Conservation (phyloP, 1,284 basidiomycete species). For the Sphagnurus paluster region DNA sequence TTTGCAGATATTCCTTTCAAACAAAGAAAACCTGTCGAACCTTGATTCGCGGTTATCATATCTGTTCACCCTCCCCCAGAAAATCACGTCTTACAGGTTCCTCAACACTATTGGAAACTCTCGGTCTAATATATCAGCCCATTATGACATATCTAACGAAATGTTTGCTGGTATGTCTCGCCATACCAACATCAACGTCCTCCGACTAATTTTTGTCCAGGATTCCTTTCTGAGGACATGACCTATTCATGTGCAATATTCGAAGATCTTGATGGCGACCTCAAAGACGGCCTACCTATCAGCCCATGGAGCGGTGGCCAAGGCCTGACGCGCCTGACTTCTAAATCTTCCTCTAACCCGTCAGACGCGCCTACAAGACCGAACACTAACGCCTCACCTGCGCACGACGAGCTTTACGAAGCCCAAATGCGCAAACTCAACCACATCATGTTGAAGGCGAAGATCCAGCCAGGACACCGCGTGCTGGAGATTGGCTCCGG, state of each 20-base stretch:
- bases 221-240: constrained; percentile 77
- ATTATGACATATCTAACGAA: constrained; percentile 72
- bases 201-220: constrained; percentile 33
- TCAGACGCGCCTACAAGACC: neutral
- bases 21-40: constrained; percentile 51
- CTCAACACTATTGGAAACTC: constrained; percentile 64
- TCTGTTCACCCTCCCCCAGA: constrained; percentile 57
- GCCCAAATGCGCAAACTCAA: constrained; percentile 69
- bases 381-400: constrained; percentile 1
- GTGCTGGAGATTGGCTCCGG: constrained; percentile 83
- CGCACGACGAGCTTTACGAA: constrained; percentile 55
- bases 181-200: neutral
- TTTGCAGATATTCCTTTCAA: constrained; percentile 64
- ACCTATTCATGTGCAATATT: constrained; percentile 82
- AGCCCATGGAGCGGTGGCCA: constrained; percentile 37
- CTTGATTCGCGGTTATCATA: constrained; percentile 49
- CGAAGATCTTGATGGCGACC: constrained; percentile 61
- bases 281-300: constrained; percentile 33
- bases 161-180: constrained; percentile 50
- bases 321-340: constrained; percentile 22
- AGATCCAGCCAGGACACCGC: constrained; percentile 57
- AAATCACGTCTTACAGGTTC: constrained; percentile 59
- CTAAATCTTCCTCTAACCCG: neutral
- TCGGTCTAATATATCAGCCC: constrained; percentile 71
- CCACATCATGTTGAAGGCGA: constrained; percentile 54